These are phyloP conservation scores for Sutorius eximius DNA, from an alignment of 1,284 basidiomycete genomes.

Conservation along the genomic window DNA sequence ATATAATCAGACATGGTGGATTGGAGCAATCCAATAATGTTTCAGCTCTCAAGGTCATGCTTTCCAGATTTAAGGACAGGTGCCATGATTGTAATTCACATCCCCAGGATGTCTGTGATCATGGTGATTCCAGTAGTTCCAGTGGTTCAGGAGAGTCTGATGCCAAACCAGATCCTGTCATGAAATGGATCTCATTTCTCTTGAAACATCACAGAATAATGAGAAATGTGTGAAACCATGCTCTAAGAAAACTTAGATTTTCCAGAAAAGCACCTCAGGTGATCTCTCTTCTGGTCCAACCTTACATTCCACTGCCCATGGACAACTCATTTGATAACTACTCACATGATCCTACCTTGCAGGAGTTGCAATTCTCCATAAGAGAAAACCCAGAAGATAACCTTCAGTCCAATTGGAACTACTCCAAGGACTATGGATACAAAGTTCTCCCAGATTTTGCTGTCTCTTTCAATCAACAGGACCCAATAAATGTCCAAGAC, in stretches of 20 bases:
- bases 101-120: too few species aligned
- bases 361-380: neutral
- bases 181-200: neutral
- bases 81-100: neutral
- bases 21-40: too few species aligned
- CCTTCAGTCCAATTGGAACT: neutral
- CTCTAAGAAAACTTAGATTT: neutral
- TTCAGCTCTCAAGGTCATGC: too few species aligned
- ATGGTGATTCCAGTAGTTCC: neutral
- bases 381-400: neutral
- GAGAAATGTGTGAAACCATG: neutral
- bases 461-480: conserved; percentile 3
- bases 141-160: neutral
- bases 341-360: conserved; percentile 1
- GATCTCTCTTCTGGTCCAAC: neutral
- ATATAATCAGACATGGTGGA: too few species aligned
- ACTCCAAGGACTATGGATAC: conserved; percentile 10
- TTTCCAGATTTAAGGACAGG: neutral
- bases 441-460: conserved; percentile 5
- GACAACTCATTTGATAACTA: conserved; percentile 5
- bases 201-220: neutral
- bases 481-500: neutral
- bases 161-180: neutral
- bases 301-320: neutral
- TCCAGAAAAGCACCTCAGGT: neutral